These are phyloP conservation scores for Talaromyces sp. DNA, from an alignment of 2,329 filamentous ascomycete species.

Conservation along the genomic window DNA sequence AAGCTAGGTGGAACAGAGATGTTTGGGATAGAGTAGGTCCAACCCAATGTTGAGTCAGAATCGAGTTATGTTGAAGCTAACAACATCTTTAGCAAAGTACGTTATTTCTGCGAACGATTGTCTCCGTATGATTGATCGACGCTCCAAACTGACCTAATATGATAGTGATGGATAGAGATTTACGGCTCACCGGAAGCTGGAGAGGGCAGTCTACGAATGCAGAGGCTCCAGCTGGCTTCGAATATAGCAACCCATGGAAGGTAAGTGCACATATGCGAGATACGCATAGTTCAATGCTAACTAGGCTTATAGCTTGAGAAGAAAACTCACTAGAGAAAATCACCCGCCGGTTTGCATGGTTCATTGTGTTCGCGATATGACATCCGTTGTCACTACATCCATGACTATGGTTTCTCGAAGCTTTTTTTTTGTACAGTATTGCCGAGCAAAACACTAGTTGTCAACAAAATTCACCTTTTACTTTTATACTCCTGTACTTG, in stretches of 20 bases:
- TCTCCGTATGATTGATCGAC: not conserved
- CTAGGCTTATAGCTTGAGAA: slow-evolving; percentile 30
- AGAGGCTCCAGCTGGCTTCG: slow-evolving; percentile 56
- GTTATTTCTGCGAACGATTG: slow-evolving; percentile 14
- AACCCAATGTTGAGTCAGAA: not conserved
- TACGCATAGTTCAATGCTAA: slow-evolving; percentile 15
- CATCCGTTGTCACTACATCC: not conserved
- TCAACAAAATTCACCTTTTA: not conserved
- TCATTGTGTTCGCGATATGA: slow-evolving; percentile 4
- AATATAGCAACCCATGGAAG: slow-evolving; percentile 64
- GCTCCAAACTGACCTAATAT: not conserved
- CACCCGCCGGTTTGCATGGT: slow-evolving; percentile 1
- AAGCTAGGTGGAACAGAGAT: slow-evolving; percentile 54
- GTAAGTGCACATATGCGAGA: slow-evolving; percentile 36
- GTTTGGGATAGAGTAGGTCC: slow-evolving; percentile 59
- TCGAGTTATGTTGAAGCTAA: slow-evolving; percentile 32
- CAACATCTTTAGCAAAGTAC: slow-evolving; percentile 48
- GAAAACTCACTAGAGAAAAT: slow-evolving; percentile 28
- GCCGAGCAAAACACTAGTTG: not conserved
- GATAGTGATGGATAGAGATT: slow-evolving; percentile 62
- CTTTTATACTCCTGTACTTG: not conserved
- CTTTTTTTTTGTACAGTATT: not conserved
- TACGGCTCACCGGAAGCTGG: slow-evolving; percentile 55
- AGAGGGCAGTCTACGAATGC: slow-evolving; percentile 58
- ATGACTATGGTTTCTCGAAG: not conserved